These are phyloP conservation scores for Coemansia sp. DNA, from an alignment of 192 early-diverging fungal genomes.

Conservation along the genomic window DNA sequence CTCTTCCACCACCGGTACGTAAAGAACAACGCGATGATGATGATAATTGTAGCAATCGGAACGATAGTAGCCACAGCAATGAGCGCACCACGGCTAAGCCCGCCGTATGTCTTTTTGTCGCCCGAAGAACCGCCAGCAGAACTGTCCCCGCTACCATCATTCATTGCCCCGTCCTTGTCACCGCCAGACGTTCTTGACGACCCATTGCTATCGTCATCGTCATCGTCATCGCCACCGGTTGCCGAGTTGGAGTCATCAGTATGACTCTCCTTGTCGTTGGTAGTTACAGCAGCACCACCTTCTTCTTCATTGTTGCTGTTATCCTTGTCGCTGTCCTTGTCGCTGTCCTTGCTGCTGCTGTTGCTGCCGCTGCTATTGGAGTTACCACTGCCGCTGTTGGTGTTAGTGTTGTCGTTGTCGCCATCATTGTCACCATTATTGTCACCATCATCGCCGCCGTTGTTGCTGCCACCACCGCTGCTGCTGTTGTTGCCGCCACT, in stretches of 20 bases:
- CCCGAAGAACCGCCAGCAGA: neutral
- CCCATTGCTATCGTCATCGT: neutral
- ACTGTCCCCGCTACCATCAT: neutral
- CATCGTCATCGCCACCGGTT: neutral
- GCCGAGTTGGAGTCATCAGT: neutral
- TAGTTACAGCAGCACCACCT: neutral
- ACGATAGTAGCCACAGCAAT: slow-evolving; percentile 34
- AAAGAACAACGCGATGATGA: slow-evolving; percentile 42
- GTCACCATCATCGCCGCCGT: too few species aligned
- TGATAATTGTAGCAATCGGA: slow-evolving; percentile 28
- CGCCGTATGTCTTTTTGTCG: slow-evolving; percentile 10
- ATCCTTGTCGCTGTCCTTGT: neutral
- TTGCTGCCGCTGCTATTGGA: neutral
- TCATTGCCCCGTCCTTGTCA: neutral
- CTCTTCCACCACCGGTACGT: slow-evolving; percentile 39
- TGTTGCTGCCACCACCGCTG: neutral
- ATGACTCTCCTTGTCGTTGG: slow-evolving; percentile 6
- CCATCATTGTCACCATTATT: neutral
- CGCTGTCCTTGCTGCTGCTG: neutral
- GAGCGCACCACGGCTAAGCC: slow-evolving; percentile 30
- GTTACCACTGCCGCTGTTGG: neutral
- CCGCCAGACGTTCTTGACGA: neutral
- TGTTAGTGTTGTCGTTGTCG: neutral
- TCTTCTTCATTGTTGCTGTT: neutral
- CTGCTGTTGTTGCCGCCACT: neutral